Conservation (phyloP, 768 basidiomycete species). For the Polyporus arcularius region DNA sequence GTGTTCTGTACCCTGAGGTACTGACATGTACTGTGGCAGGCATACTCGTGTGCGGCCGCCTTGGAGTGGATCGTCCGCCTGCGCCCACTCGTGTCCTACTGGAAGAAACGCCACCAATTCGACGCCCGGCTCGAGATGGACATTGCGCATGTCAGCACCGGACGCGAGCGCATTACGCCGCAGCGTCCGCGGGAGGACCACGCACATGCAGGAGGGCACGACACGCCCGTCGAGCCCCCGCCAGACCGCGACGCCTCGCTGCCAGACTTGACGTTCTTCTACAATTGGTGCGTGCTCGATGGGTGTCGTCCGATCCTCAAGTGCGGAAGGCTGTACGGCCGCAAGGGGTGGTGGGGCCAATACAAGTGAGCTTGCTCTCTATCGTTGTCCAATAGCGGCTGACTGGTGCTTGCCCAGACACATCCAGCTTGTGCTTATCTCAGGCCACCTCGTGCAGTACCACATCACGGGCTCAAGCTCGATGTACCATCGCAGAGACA, state of each 20-base stretch:
- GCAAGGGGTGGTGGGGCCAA: conserved; percentile 69
- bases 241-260: conserved; percentile 53
- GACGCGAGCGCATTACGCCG: conserved; percentile 62
- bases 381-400: background rate
- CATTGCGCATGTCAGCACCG: conserved; percentile 53
- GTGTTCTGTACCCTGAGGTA: background rate
- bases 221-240: conserved; percentile 49
- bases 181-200: conserved; percentile 35
- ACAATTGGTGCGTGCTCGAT: conserved; percentile 87
- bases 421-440: conserved; percentile 71
- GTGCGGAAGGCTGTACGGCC: conserved; percentile 71
- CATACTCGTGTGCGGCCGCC: conserved; percentile 63
- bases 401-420: conserved; percentile 41
- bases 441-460: conserved; percentile 75
- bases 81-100: conserved; percentile 70
- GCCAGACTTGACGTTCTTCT: conserved; percentile 62
- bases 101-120: conserved; percentile 72
- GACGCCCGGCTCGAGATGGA: conserved; percentile 86
- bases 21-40: conserved; percentile 40
- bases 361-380: conserved; percentile 60
- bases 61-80: conserved; percentile 87
- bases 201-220: conserved; percentile 41
- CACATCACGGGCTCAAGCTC: conserved; percentile 58
- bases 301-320: conserved; percentile 77
- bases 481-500: conserved; percentile 56